These are phyloP conservation scores for Uromyces viciae-fabae DNA, from an alignment of 1,284 basidiomycete species.

Conservation along the genomic window DNA sequence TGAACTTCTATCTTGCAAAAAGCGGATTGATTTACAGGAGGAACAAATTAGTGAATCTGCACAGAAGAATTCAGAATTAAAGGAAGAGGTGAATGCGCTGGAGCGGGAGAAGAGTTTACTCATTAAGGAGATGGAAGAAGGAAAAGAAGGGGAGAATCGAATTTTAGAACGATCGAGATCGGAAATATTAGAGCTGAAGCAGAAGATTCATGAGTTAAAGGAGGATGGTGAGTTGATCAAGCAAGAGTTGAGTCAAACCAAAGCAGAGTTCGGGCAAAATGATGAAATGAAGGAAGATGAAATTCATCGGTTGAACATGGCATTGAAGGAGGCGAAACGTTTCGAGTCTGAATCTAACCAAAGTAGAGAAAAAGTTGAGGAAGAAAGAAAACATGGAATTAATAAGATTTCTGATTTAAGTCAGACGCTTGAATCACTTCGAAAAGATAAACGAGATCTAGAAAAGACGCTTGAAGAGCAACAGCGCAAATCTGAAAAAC, in stretches of 20 bases:
- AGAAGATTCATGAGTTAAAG: constrained; percentile 36
- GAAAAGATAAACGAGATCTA: constrained; percentile 11
- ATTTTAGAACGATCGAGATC: constrained; percentile 38
- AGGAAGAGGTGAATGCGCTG: constrained; percentile 29
- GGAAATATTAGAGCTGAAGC: constrained; percentile 44
- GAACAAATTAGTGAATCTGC: constrained; percentile 23
- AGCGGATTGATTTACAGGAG: constrained; percentile 32
- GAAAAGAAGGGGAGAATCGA: constrained; percentile 41
- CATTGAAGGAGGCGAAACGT: constrained; percentile 26
- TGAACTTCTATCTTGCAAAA: constrained; percentile 21
- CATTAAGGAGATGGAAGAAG: constrained; percentile 44
- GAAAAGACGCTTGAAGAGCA: constrained; percentile 27
- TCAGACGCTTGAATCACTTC: constrained; percentile 5
- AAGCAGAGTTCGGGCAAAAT: constrained; percentile 40
- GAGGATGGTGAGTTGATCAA: constrained; percentile 32
- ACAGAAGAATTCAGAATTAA: constrained; percentile 9
- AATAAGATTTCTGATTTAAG: constrained; percentile 19
- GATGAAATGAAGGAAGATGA: constrained; percentile 42
- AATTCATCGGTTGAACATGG: constrained; percentile 39
- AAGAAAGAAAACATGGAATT: constrained; percentile 17
- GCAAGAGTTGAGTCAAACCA: constrained; percentile 41
- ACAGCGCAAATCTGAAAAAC: background rate
- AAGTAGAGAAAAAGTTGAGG: background rate
- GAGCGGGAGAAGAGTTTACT: constrained; percentile 40
- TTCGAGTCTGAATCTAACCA: background rate